phyloP scores from a whole-genome alignment of 768 basidiomycete genomes.

The Leucosporidium scottii region DNA sequence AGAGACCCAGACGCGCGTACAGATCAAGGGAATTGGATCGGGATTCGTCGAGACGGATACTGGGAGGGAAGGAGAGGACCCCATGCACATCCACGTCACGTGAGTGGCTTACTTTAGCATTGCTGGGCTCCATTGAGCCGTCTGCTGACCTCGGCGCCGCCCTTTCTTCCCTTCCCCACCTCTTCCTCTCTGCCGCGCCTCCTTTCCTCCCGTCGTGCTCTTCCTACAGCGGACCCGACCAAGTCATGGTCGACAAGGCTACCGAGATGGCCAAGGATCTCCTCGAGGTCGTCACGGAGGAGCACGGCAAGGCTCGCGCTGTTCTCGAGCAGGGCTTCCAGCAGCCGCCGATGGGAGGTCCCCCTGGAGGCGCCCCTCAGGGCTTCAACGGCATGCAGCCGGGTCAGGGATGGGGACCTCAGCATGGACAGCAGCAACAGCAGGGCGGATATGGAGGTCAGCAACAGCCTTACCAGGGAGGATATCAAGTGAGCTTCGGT shows the following conservation, averaged over 20 bases:
- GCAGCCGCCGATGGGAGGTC: not conserved
- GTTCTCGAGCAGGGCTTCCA: conserved; percentile 21
- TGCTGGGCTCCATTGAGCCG: conserved; percentile 17
- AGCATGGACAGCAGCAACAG: not conserved
- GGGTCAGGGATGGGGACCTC: conserved; percentile 2
- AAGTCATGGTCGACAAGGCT: conserved; percentile 75
- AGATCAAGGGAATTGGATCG: conserved; percentile 91
- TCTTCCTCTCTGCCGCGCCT: not conserved
- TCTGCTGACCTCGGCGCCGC: not conserved
- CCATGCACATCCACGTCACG: conserved; percentile 89
- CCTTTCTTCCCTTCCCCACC: conserved; percentile 2
- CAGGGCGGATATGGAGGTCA: conserved; percentile 10
- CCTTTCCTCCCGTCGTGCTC: no score
- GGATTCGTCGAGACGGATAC: conserved; percentile 92
- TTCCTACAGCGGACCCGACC: conserved; percentile 64
- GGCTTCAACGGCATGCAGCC: not conserved
- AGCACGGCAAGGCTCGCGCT: conserved; percentile 72
- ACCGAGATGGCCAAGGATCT: conserved; percentile 83
- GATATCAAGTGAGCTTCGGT: conserved; percentile 18
- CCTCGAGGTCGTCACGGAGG: conserved; percentile 74
- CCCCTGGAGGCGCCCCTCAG: not conserved
- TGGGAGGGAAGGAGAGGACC: conserved; percentile 76
- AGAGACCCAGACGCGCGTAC: conserved; percentile 91
- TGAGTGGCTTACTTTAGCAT: conserved; percentile 45
- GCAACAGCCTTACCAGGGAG: conserved; percentile 1